These are phyloP conservation scores for Sphaerulina musiva DNA, from an alignment of 2,329 filamentous ascomycete genomes.

Conservation along the genomic window DNA sequence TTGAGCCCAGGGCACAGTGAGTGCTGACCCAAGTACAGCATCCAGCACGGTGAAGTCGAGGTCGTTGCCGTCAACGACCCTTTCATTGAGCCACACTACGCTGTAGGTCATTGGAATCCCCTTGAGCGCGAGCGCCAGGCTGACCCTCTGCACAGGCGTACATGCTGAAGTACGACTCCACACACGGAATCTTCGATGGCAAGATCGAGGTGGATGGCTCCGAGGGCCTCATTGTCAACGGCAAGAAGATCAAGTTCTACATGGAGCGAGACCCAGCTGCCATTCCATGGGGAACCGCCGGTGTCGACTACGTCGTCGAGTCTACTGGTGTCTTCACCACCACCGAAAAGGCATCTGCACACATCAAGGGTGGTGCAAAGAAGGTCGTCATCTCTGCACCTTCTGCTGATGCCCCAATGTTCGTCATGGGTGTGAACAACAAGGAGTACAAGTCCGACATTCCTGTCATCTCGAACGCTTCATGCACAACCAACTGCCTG, in stretches of 20 bases:
- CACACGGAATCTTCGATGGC: slow-evolving; percentile 95
- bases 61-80: slow-evolving; percentile 98
- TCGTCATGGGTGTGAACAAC: slow-evolving; percentile 99
- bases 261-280: slow-evolving; percentile 77
- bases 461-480: slow-evolving; percentile 96
- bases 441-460: slow-evolving; percentile 84
- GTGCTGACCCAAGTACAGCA: slow-evolving; percentile 38
- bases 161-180: slow-evolving; percentile 99
- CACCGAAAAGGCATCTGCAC: slow-evolving; percentile 86
- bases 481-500: slow-evolving; percentile 99
- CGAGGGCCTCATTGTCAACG: slow-evolving; percentile 76
- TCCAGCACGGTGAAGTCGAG: slow-evolving; percentile 83
- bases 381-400: slow-evolving; percentile 82
- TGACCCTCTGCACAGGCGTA: slow-evolving; percentile 60
- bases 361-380: slow-evolving; percentile 96
- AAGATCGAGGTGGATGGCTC: slow-evolving; percentile 67
- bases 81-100: slow-evolving; percentile 97
- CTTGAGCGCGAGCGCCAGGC: background rate
- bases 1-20: background rate
- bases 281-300: slow-evolving; percentile 86
- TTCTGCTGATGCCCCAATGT: slow-evolving; percentile 96
- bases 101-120: slow-evolving; percentile 59
- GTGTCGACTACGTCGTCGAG: slow-evolving; percentile 92
- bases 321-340: slow-evolving; percentile 99
- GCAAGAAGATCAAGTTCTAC: slow-evolving; percentile 94